These are phyloP conservation scores for Angophora floribunda DNA, from an alignment of 345 rosid genomes.

Conservation along the genomic window DNA sequence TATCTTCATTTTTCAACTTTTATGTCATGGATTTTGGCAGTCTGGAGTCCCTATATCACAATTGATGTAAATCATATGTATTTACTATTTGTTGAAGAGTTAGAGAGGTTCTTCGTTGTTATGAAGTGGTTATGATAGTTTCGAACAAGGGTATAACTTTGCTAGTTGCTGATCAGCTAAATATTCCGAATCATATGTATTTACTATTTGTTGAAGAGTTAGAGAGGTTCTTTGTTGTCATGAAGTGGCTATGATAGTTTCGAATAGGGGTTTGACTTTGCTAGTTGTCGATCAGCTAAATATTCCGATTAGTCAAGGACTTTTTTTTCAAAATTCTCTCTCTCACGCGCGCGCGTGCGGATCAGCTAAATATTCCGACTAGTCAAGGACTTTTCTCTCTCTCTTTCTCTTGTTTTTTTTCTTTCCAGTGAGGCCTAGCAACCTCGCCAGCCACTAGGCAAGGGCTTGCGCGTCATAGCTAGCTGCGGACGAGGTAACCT, in stretches of 20 bases:
- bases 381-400: no score
- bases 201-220: not conserved
- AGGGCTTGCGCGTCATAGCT: not conserved
- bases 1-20: not conserved
- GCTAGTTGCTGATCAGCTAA: no score
- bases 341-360: no score
- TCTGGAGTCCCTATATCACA: not conserved
- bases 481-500: no score
- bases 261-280: not conserved
- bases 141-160: not conserved
- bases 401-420: no score
- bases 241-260: fast-evolving
- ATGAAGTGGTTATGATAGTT: fast-evolving
- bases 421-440: not conserved
- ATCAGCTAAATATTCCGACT: fast-evolving
- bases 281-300: no score
- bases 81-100: not conserved
- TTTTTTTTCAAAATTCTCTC: no score
- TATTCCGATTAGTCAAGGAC: fast-evolving
- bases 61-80: not conserved
- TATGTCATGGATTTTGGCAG: not conserved
- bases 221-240: not conserved
- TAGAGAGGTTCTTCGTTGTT: not conserved
- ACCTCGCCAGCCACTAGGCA: not conserved
- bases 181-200: fast-evolving